Base-by-base conservation (phyloP, 768 basidiomycete species). In the Trametes cinnabarina region DNA sequence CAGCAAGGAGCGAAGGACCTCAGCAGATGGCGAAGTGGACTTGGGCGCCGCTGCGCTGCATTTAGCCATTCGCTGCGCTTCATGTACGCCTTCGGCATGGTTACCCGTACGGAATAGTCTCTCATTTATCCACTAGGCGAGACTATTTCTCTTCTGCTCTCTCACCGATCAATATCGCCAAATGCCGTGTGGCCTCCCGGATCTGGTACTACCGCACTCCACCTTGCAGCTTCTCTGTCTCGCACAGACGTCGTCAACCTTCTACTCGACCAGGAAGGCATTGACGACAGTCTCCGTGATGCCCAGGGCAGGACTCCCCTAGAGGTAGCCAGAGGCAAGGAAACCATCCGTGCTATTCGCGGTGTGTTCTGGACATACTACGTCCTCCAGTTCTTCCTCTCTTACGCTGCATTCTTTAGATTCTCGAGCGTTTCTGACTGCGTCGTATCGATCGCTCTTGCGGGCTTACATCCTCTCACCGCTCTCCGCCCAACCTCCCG, bases 21-120 rank as follows among this genome's bases (percentile, higher is more conserved):
- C 81, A 20, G 54, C 67, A 0, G 82, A 81, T 19, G 73, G 71
- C 14, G 77, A 80, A 15, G 57, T 84, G 0, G 86, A 91, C 66
- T 80, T 85, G 1, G 87, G 83, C 12, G 87, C 89, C 5, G 86
- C 88, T 3, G 88, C 88, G 0, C 73, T 93, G 7, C 90, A 93
- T 70, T 81, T 93, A 2, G 90, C 89, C 11, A 83, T 93, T n/a
- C 82, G 88, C 41, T 92, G 91, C 69, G 90, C 82, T 57, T 85
- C 86, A 10, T 79, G 88, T 89, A 64, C 22, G 84, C 74, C n/a
- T 7, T 44, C 40, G 4, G 37, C 19, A 50, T 15, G 15, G 22
- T 14, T 30, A 14, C n/a, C 32, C 20, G 22, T 44, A 7, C 19
- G n/a, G 9, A n/a, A 47, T 47, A 60, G 41, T 20, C 62, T 20